Evolutionary conservation across 768 basidiomycete species (phyloP).

Genomic region (Mycena metata): DNA sequence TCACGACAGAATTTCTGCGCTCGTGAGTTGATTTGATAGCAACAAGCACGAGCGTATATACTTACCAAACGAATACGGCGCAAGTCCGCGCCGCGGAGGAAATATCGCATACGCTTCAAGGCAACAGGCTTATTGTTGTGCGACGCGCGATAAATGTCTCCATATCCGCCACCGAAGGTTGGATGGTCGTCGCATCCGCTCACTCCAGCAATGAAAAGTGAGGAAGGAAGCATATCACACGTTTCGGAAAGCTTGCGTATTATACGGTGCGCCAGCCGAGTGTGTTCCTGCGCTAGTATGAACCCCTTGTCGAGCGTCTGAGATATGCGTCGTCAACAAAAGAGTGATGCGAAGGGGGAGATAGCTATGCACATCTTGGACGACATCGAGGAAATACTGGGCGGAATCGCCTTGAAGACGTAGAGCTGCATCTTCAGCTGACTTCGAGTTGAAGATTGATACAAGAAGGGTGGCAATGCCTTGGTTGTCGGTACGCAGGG

Average conservation of each 20-base stretch:
- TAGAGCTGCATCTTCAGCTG: constrained; percentile 3
- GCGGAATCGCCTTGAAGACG: constrained; percentile 10
- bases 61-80: constrained; percentile 3
- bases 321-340: not conserved
- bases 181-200: not conserved
- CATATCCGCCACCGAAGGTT: constrained; percentile 37
- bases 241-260: constrained; percentile 11
- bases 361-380: constrained; percentile 7
- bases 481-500: constrained; percentile 5
- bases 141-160: constrained; percentile 36
- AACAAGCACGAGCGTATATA: no score
- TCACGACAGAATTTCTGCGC: constrained; percentile 44
- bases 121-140: constrained; percentile 9
- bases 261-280: constrained; percentile 5
- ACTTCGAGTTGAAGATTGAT: not conserved
- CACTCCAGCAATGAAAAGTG: constrained; percentile 8
- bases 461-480: not conserved
- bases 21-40: not conserved
- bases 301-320: constrained; percentile 4
- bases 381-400: constrained; percentile 22
- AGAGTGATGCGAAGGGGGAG: not conserved
- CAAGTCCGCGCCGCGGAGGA: constrained; percentile 5
- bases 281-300: not conserved
- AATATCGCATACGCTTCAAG: constrained; percentile 7
- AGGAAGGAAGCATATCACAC: constrained; percentile 14